Conservation (phyloP, 805 yeast genomes). For the Candida loeiensis region DNA sequence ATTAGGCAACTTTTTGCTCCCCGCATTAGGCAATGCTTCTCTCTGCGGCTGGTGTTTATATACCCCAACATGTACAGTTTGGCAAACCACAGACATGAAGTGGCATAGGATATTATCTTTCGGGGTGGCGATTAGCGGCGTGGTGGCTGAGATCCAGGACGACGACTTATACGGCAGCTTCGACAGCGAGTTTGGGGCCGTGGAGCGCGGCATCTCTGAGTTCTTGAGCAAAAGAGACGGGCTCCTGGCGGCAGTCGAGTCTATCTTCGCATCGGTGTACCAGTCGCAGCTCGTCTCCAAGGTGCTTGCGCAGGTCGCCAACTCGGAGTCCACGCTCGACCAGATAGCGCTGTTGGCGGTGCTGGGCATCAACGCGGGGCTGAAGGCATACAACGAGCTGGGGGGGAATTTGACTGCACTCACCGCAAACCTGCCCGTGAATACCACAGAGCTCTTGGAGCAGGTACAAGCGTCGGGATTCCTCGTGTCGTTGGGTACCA, state of each 20-base stretch:
- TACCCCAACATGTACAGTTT: not conserved
- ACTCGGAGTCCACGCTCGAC: constrained; percentile 27
- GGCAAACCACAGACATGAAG: not conserved
- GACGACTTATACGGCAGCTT: constrained; percentile 2
- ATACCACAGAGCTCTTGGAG: constrained; percentile 14
- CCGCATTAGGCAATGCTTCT: constrained; percentile 2
- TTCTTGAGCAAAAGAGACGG: constrained; percentile 5
- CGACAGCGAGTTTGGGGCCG: constrained; percentile 5
- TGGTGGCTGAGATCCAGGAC: not conserved
- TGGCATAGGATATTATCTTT: constrained; percentile 3
- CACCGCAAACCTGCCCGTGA: constrained; percentile 13
- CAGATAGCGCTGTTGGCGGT: constrained; percentile 22
- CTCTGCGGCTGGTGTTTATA: not conserved
- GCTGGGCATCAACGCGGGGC: constrained; percentile 4
- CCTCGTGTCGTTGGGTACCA: constrained; percentile 21
- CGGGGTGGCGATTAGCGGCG: not conserved
- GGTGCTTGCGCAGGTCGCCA: constrained; percentile 29
- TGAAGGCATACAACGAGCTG: constrained; percentile 6
- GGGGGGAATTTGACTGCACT: constrained; percentile 14
- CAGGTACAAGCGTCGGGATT: constrained; percentile 26
- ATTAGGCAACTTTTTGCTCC: constrained; percentile 3
- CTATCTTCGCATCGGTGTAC: constrained; percentile 15
- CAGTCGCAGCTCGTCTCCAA: constrained; percentile 23
- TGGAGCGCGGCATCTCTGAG: constrained; percentile 1
- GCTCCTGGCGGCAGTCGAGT: constrained; percentile 4